These are phyloP conservation scores for Aciculosporium take DNA, from an alignment of 2,329 filamentous ascomycete species.

Conservation along the genomic window DNA sequence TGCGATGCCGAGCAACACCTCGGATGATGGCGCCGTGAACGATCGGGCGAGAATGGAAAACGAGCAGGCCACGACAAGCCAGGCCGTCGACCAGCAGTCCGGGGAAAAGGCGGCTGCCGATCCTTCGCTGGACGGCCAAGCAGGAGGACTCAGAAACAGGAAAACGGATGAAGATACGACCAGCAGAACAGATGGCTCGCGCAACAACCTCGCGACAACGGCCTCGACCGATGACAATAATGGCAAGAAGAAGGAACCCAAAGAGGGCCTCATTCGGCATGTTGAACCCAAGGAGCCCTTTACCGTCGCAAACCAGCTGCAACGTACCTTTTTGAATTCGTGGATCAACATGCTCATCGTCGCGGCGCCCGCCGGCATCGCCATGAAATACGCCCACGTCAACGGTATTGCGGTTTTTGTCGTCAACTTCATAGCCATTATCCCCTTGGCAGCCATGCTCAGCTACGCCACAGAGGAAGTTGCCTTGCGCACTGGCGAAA, in stretches of 20 bases:
- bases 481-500: slow-evolving; percentile 67
- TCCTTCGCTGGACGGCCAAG: slow-evolving; percentile 9
- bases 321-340: slow-evolving; percentile 62
- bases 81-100: slow-evolving; percentile 7
- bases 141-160: slow-evolving; percentile 17
- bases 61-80: slow-evolving; percentile 12
- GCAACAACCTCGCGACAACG: not conserved
- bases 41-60: slow-evolving; percentile 8
- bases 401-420: slow-evolving; percentile 57
- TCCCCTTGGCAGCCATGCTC: slow-evolving; percentile 75
- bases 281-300: slow-evolving; percentile 39
- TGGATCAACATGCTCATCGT: slow-evolving; percentile 78
- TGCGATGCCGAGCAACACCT: slow-evolving; percentile 11
- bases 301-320: slow-evolving; percentile 50
- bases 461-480: slow-evolving; percentile 86
- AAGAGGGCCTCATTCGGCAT: slow-evolving; percentile 28
- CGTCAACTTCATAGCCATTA: slow-evolving; percentile 87
- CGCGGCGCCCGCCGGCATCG: slow-evolving; percentile 67
- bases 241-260: slow-evolving; percentile 18
- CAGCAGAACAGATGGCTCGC: slow-evolving; percentile 5
- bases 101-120: slow-evolving; percentile 10
- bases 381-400: slow-evolving; percentile 48
- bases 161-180: slow-evolving; percentile 14
- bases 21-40: slow-evolving; percentile 13
- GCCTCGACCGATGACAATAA: slow-evolving; percentile 14